phyloP scores from a whole-genome alignment of 805 yeast genomes.

The Metschnikowia similis region DNA sequence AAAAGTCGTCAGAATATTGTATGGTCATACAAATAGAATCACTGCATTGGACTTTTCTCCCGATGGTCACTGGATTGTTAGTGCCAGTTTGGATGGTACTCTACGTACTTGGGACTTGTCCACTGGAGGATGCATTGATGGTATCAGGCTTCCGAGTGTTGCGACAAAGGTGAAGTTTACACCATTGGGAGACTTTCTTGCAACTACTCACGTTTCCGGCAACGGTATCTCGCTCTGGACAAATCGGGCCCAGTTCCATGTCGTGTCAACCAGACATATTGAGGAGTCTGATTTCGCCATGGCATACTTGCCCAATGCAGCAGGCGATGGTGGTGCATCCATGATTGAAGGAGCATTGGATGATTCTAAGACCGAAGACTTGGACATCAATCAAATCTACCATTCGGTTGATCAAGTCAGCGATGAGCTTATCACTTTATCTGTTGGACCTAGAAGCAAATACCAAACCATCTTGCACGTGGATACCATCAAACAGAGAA shows the following conservation, averaged over 20 bases:
- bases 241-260: constrained; percentile 76
- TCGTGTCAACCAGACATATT: constrained; percentile 69
- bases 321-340: constrained; percentile 73
- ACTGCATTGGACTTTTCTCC: constrained; percentile 88
- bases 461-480: constrained; percentile 74
- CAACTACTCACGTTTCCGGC: constrained; percentile 87
- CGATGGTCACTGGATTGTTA: constrained; percentile 91
- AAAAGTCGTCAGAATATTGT: constrained; percentile 76
- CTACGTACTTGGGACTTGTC: constrained; percentile 97
- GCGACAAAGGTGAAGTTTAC: constrained; percentile 79
- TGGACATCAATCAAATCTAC: constrained; percentile 39
- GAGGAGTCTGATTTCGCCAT: constrained; percentile 69
- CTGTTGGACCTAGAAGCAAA: constrained; percentile 72
- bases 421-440: constrained; percentile 62
- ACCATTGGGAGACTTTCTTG: constrained; percentile 83
- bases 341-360: constrained; percentile 77
- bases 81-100: constrained; percentile 79
- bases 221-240: constrained; percentile 93
- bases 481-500: constrained; percentile 79
- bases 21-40: constrained; percentile 86
- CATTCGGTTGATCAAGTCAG: constrained; percentile 61
- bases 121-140: constrained; percentile 95
- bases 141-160: constrained; percentile 71
- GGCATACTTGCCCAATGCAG: constrained; percentile 64
- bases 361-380: constrained; percentile 27